These are phyloP conservation scores for Grammothele lineata DNA, from an alignment of 768 basidiomycete species.

Conservation along the genomic window DNA sequence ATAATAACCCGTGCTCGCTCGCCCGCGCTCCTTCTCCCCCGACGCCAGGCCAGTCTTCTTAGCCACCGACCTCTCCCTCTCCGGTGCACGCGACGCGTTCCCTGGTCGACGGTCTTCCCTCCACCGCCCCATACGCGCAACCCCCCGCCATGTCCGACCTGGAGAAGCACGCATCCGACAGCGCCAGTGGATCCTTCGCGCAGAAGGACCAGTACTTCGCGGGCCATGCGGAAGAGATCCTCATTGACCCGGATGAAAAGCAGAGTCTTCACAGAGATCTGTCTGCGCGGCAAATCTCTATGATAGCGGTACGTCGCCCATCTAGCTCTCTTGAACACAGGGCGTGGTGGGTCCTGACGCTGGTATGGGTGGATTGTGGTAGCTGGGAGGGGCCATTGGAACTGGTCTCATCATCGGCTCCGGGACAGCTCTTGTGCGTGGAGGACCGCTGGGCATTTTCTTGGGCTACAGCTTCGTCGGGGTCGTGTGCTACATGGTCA, in stretches of 20 bases:
- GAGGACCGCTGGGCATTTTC: conserved; percentile 49
- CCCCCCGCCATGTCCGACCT: conserved; percentile 9
- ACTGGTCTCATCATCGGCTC: conserved; percentile 38
- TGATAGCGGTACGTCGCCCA: conserved; percentile 32
- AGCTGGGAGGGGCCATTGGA: conserved; percentile 32
- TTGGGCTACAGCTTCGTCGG: conserved; percentile 46
- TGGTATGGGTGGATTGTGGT: background rate
- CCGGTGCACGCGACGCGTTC: background rate
- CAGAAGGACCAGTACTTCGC: conserved; percentile 8
- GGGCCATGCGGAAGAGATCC: conserved; percentile 9
- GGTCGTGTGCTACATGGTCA: conserved; percentile 54
- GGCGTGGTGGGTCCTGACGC: background rate
- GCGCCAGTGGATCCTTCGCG: background rate
- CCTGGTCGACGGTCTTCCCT: background rate
- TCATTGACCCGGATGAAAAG: conserved; percentile 20
- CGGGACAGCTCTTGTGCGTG: conserved; percentile 52
- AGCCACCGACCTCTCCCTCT: background rate
- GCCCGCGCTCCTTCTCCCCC: background rate
- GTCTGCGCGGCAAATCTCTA: conserved; percentile 34
- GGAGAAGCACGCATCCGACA: background rate
- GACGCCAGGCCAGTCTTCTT: background rate
- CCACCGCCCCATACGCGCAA: background rate
- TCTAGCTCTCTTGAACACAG: background rate
- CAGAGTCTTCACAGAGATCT: conserved; percentile 31
- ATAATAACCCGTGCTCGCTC: background rate